Percentiles rank a stretch among this genome's conserved stretches.
Conservation (phyloP, 768 basidiomycete genomes). For the Scleroderma citrinum region DNA sequence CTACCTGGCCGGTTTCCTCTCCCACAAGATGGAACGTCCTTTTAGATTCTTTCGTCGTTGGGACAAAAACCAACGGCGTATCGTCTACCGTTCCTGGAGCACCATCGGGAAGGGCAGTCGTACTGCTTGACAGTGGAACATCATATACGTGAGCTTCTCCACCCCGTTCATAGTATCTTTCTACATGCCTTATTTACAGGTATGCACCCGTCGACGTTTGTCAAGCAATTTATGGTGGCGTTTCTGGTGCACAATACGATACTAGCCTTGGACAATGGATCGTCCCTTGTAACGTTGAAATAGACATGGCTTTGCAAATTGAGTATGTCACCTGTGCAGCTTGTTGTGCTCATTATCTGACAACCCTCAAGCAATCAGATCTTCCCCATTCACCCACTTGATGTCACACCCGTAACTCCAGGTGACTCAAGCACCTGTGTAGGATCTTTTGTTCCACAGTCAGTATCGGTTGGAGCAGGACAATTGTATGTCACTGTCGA, state of each 20-base stretch:
- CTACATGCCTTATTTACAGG: slow-evolving; percentile 29
- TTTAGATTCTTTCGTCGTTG: slow-evolving; percentile 65
- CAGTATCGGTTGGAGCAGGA: slow-evolving; percentile 48
- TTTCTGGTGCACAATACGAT: slow-evolving; percentile 60
- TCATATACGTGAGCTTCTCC: slow-evolving; percentile 64
- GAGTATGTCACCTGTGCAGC: slow-evolving; percentile 40
- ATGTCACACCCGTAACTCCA: slow-evolving; percentile 49
- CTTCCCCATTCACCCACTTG: slow-evolving; percentile 76
- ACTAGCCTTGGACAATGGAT: slow-evolving; percentile 52
- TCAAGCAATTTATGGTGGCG: slow-evolving; percentile 60
- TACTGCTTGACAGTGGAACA: slow-evolving; percentile 74
- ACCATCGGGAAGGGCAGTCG: slow-evolving; percentile 66
- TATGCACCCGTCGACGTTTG: slow-evolving; percentile 64
- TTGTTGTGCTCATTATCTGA: slow-evolving; percentile 9
- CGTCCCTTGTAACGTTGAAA: slow-evolving; percentile 68
- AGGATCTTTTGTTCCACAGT: slow-evolving; percentile 70
- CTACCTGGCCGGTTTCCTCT: slow-evolving; percentile 63
- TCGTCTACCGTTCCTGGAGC: slow-evolving; percentile 50
- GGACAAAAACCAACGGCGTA: slow-evolving; percentile 44
- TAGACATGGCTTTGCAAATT: slow-evolving; percentile 76
- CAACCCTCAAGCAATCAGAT: slow-evolving; percentile 51
- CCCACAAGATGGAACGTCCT: slow-evolving; percentile 75
- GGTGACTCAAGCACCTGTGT: slow-evolving; percentile 49
- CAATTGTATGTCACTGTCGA: slow-evolving; percentile 53
- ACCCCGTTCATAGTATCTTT: slow-evolving; percentile 1